These are phyloP conservation scores for Plasmodium coatneyi DNA, from an alignment of 169 alveolate genomes.

Conservation along the genomic window DNA sequence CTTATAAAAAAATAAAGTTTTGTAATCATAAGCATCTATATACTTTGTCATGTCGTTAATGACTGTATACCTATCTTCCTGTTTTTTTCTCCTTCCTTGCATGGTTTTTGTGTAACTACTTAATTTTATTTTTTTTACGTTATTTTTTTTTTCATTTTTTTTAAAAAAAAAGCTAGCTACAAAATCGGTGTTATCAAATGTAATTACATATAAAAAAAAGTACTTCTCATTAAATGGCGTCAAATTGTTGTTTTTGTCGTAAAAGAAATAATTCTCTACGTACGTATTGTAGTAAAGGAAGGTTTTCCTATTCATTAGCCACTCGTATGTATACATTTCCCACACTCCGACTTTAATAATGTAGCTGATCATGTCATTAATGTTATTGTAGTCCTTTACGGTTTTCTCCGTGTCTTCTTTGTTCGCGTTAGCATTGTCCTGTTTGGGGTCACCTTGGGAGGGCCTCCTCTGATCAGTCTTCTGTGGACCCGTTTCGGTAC, in stretches of 20 bases:
- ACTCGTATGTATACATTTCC: constrained; percentile 71
- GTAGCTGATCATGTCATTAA: constrained; percentile 37
- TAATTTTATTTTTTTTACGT: constrained; percentile 18
- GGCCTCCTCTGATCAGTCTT: neutral
- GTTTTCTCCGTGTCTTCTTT: constrained; percentile 5
- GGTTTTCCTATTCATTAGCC: constrained; percentile 57
- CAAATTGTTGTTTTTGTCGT: constrained; percentile 59
- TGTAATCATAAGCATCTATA: constrained; percentile 62
- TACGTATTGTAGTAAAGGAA: constrained; percentile 48
- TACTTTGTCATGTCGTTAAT: constrained; percentile 45
- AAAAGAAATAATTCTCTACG: constrained; percentile 40
- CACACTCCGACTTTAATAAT: constrained; percentile 44
- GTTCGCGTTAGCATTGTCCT: neutral
- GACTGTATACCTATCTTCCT: constrained; percentile 58
- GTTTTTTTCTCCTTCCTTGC: constrained; percentile 74
- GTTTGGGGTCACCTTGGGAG: neutral
- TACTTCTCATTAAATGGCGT: constrained; percentile 32
- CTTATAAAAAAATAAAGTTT: constrained; percentile 55
- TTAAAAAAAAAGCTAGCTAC: constrained; percentile 32
- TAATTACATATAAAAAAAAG: constrained; percentile 53
- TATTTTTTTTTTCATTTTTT: neutral
- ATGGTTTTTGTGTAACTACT: constrained; percentile 61
- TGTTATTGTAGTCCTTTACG: constrained; percentile 32
- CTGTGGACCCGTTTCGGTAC: neutral
- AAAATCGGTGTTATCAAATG: constrained; percentile 68